Conservation (phyloP, 2,329 filamentous ascomycete species). For the Colletotrichum sansevieriae region DNA sequence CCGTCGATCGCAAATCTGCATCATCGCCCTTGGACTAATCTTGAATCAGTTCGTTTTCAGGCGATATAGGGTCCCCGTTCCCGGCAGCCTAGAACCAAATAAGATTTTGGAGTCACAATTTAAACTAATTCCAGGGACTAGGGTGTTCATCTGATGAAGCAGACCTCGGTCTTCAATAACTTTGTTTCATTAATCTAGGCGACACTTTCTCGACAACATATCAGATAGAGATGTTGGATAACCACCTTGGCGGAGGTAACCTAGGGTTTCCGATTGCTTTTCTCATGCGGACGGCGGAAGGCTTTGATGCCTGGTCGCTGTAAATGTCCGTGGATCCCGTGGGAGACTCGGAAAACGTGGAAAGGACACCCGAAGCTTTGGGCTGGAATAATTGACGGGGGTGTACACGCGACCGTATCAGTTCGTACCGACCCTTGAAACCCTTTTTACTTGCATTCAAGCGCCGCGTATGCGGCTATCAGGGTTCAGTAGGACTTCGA, state of each 20-base stretch:
- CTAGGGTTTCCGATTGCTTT: background rate
- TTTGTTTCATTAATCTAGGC: background rate
- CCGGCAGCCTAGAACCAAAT: background rate
- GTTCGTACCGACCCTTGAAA: too few relatives aligned
- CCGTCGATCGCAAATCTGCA: too few relatives aligned
- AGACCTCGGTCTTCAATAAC: background rate
- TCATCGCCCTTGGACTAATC: too few relatives aligned
- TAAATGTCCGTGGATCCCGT: background rate
- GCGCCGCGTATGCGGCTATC: too few relatives aligned
- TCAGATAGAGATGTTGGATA: background rate
- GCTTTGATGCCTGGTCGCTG: background rate
- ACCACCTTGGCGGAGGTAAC: background rate
- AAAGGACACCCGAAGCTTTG: background rate
- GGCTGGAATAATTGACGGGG: too few relatives aligned
- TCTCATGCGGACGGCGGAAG: background rate
- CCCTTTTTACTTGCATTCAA: too few relatives aligned
- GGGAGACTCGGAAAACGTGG: background rate
- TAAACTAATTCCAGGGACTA: background rate
- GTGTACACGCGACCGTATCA: too few relatives aligned
- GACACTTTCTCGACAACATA: background rate
- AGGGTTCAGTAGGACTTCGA: too few relatives aligned
- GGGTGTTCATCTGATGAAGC: slow-evolving; percentile 5
- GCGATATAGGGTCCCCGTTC: background rate
- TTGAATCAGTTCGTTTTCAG: too few relatives aligned
- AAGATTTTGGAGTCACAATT: background rate